A percentile compares a stretch with the other conserved stretches of the same genome.
Conservation (phyloP, 2,329 filamentous ascomycete species). For the Colletotrichum tropicicola region DNA sequence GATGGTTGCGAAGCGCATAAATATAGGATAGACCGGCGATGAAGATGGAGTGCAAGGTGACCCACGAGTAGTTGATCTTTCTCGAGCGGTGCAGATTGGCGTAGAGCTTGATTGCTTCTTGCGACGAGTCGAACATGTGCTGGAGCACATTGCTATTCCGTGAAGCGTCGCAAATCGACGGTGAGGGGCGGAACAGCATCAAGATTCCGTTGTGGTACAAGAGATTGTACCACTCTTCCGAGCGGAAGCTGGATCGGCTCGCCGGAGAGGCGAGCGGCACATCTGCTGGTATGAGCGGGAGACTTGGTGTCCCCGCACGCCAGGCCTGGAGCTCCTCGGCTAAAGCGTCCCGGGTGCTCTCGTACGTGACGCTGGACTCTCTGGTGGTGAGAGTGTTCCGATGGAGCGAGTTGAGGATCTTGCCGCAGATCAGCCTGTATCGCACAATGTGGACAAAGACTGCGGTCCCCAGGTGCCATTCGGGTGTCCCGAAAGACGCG, state of each 20-base stretch:
- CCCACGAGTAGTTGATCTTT: constrained; percentile 58
- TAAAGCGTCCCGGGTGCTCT: constrained; percentile 35
- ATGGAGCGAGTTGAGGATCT: constrained; percentile 45
- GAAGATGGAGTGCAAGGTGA: constrained; percentile 58
- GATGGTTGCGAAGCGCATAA: constrained; percentile 50
- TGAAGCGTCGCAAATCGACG: constrained; percentile 38
- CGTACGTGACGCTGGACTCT: constrained; percentile 15
- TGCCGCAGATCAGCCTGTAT: constrained; percentile 50
- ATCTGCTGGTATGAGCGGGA: constrained; percentile 40
- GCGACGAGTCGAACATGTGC: constrained; percentile 48
- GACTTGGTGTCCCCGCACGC: constrained; percentile 36
- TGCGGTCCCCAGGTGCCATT: constrained; percentile 31
- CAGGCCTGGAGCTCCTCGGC: constrained; percentile 42
- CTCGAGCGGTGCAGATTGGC: constrained; percentile 52
- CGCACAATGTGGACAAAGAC: constrained; percentile 50
- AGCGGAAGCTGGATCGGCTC: constrained; percentile 48
- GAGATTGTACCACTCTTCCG: constrained; percentile 51
- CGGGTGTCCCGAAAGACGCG: neutral
- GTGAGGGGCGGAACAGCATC: constrained; percentile 52
- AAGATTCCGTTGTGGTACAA: constrained; percentile 52
- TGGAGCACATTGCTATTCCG: constrained; percentile 40
- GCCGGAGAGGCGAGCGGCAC: constrained; percentile 29
- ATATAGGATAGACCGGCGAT: constrained; percentile 54
- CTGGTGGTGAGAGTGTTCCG: constrained; percentile 34
- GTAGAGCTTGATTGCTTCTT: constrained; percentile 51